Evolutionary conservation across 1,139 yeast species (phyloP).

Genomic region (Saccharomyces hybrid): DNA sequence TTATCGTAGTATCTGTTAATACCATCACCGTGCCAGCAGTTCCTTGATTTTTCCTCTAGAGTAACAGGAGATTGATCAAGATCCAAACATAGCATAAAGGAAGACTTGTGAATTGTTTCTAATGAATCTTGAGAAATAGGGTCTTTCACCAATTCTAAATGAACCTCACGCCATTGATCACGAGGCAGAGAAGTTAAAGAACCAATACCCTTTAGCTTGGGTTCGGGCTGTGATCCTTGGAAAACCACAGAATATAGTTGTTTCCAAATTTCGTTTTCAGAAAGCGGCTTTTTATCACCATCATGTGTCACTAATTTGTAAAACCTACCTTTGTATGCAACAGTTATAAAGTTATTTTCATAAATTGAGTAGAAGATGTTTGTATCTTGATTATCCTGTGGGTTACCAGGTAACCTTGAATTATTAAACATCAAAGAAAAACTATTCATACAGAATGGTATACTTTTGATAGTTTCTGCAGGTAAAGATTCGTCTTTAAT

Average conservation of each 20-base stretch:
- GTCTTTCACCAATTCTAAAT: slow-evolving; percentile 51
- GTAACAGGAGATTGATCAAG: slow-evolving; percentile 59
- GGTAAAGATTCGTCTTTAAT: slow-evolving; percentile 53
- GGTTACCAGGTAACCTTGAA: slow-evolving; percentile 60
- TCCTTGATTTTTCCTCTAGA: slow-evolving; percentile 76
- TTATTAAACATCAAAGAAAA: slow-evolving; percentile 89
- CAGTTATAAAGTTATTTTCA: slow-evolving; percentile 65
- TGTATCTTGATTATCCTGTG: slow-evolving; percentile 45
- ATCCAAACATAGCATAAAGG: slow-evolving; percentile 79
- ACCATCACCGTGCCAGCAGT: slow-evolving; percentile 94
- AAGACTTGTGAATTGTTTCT: slow-evolving; percentile 64
- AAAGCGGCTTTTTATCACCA: slow-evolving; percentile 45
- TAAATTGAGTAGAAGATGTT: slow-evolving; percentile 44
- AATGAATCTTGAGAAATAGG: slow-evolving; percentile 51
- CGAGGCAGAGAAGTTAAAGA: slow-evolving; percentile 78
- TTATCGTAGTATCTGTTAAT: slow-evolving; percentile 86
- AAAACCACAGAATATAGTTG: slow-evolving; percentile 54
- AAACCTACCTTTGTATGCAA: slow-evolving; percentile 69
- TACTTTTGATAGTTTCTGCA: slow-evolving; percentile 74
- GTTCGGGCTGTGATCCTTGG: slow-evolving; percentile 13
- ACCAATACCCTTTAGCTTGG: slow-evolving; percentile 52
- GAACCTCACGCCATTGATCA: slow-evolving; percentile 67
- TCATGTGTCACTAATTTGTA: slow-evolving; percentile 69
- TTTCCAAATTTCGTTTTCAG: slow-evolving; percentile 56
- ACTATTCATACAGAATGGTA: slow-evolving; percentile 90